Evolutionary conservation across 2,329 filamentous ascomycete genomes (phyloP), one percentile per base, ranked within the genome.

Genomic region (Metarhizium robertsii): DNA sequence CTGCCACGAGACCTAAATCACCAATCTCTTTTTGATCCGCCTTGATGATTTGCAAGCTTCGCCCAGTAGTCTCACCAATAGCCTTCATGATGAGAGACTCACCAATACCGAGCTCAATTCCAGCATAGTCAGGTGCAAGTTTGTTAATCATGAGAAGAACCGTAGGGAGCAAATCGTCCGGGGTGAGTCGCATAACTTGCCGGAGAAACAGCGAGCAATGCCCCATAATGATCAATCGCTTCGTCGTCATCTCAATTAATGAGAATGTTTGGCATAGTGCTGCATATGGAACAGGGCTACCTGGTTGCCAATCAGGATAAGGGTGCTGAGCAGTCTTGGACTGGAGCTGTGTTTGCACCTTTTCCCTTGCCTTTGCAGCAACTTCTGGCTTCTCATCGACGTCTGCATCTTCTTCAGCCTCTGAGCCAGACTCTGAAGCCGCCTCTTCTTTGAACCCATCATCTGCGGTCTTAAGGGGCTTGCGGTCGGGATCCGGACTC

Each of bases 41-140:
- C 73, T 96, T 97, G 76, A 99, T 96, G 53, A 96, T 85, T 42
- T 86, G 80, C 50, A 96, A 73, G 65, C 85, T 95, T 58, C 94
- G 85, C 10, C 94, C 94, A 0, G 94, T 99, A 34, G 86, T 88
- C 73, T 97, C 92, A 11, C 92, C 92, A 65, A 99, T 95, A 5
- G 94, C 90, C 70, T 97, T 99, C 92, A 97, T 97, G 65, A 99
- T 96, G 32, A 99, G 73, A 0, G 92, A 97, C 72, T 99, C 94
- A 55, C 94, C 94, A 63, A 99, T 99, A n/a, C 94, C 94, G 34
- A 99, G 79, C 71, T 99, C 94, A 59, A 99, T 92, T 20, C 94
- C 94, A 47, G 92, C 87, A 69, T 96, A 99, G 66, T 99, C 94
- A 3, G 94, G 92, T 2, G 94, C 94, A 30, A 99, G 83, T 70